Conservation (phyloP, 1,139 yeast species). For the Lodderomyces metapsilosis region DNA sequence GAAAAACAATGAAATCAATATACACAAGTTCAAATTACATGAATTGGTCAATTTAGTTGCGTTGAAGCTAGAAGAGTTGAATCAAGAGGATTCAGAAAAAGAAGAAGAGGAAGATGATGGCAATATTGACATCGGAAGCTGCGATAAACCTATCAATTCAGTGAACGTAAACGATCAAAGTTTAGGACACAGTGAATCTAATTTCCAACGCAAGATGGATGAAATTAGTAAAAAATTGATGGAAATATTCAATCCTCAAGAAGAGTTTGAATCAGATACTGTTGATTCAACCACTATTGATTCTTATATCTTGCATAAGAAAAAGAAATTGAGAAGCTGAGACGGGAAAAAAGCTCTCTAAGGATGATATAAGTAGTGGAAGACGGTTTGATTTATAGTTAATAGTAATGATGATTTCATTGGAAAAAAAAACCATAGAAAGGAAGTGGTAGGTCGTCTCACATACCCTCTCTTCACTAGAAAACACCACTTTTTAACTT, state of each 20-base stretch:
- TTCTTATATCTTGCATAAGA: neutral
- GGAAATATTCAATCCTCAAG: constrained; percentile 14
- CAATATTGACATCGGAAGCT: neutral
- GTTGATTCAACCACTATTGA: constrained; percentile 5
- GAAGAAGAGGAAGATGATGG: neutral
- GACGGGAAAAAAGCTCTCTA: too few species aligned
- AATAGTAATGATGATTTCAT: too few species aligned
- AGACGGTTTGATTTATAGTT: too few species aligned
- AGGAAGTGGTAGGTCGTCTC: too few species aligned
- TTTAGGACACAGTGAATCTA: neutral
- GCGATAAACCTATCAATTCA: neutral
- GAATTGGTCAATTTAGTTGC: constrained; percentile 3
- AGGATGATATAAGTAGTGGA: too few species aligned
- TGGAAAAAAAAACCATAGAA: too few species aligned
- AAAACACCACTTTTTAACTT: too few species aligned
- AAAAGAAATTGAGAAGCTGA: neutral
- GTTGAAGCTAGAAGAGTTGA: neutral
- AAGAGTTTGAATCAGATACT: constrained; percentile 14
- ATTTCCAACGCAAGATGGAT: constrained; percentile 3
- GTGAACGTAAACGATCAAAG: neutral
- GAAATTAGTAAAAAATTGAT: constrained; percentile 9
- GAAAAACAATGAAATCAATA: constrained; percentile 12
- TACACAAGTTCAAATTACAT: constrained; percentile 10
- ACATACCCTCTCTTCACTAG: too few species aligned
- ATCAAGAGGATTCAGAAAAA: neutral